phyloP scores from a whole-genome alignment of 306 rosid species.

The Casuarina cunninghamiana region DNA sequence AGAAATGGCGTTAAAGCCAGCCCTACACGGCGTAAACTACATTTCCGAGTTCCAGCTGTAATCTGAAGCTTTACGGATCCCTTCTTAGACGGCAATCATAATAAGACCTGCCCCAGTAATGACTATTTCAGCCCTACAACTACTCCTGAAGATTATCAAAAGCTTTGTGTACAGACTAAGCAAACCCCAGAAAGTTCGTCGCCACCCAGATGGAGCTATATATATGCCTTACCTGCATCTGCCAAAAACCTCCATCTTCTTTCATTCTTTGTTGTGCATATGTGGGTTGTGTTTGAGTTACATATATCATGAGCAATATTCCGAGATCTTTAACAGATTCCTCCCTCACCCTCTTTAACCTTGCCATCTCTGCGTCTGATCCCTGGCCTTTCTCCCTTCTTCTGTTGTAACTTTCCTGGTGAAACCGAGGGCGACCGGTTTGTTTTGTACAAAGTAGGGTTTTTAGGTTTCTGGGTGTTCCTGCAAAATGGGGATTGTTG shows the following conservation, averaged over 20 bases:
- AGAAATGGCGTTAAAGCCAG: not conserved
- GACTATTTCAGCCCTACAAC: conserved; percentile 21
- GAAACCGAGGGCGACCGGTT: not conserved
- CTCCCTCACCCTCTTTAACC: conserved; percentile 66
- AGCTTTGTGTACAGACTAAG: conserved; percentile 46
- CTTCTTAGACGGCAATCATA: conserved; percentile 15
- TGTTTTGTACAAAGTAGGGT: not conserved
- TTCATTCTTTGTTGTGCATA: conserved; percentile 17
- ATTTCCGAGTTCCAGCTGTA: conserved; percentile 32
- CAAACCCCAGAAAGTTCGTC: conserved; percentile 47
- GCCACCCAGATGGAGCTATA: not conserved
- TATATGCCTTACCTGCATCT: conserved; percentile 22
- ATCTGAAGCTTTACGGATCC: not conserved
- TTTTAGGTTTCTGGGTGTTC: conserved; percentile 1
- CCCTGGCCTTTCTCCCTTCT: conserved; percentile 88
- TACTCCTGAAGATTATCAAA: not conserved
- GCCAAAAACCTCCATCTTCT: conserved; percentile 29
- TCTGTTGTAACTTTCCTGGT: conserved; percentile 47
- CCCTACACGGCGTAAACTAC: not conserved
- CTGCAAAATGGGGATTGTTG: conserved; percentile 41
- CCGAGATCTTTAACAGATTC: conserved; percentile 83
- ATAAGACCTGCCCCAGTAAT: conserved; percentile 13
- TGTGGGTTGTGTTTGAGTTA: conserved; percentile 37
- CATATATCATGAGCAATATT: conserved; percentile 79
- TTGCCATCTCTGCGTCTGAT: conserved; percentile 78